Evolutionary conservation across 495 filamentous ascomycete genomes (phyloP).

Genomic region (Tetracladium setigerum): DNA sequence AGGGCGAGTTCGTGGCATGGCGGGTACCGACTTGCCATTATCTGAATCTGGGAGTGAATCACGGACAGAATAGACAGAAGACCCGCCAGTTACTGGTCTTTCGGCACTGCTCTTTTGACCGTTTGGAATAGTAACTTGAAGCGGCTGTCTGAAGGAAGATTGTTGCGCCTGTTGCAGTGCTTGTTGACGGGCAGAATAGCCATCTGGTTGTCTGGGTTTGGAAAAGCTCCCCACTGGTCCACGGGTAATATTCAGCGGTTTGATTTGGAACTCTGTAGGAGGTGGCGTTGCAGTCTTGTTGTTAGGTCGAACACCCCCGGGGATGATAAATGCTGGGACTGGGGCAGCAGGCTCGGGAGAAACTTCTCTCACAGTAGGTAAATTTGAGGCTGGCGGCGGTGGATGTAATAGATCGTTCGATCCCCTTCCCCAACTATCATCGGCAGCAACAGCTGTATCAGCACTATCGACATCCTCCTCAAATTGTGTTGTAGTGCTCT

Average conservation of each 20-base stretch:
- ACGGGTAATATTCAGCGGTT: conserved; percentile 3
- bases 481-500: conserved; percentile 20
- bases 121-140: conserved; percentile 3
- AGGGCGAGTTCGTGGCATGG: background rate
- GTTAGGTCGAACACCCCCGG: background rate
- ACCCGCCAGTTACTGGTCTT: conserved; percentile 6
- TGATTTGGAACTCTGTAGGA: background rate
- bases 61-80: conserved; percentile 10
- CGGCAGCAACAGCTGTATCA: conserved; percentile 6
- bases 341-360: background rate
- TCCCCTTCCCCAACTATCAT: conserved; percentile 6
- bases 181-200: background rate
- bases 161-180: background rate
- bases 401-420: conserved; percentile 2
- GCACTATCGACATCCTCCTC: conserved; percentile 17
- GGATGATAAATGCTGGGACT: background rate
- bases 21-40: background rate
- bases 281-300: background rate
- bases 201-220: conserved; percentile 12
- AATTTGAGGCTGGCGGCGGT: conserved; percentile 1
- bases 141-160: background rate
- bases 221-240: conserved; percentile 14
- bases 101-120: background rate
- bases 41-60: conserved; percentile 1
- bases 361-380: no score